Percentiles rank a stretch among this genome's conserved stretches.
phyloP scores from a whole-genome alignment of 352 stramenopile genomes.

The Nothophytophthora sp. region DNA sequence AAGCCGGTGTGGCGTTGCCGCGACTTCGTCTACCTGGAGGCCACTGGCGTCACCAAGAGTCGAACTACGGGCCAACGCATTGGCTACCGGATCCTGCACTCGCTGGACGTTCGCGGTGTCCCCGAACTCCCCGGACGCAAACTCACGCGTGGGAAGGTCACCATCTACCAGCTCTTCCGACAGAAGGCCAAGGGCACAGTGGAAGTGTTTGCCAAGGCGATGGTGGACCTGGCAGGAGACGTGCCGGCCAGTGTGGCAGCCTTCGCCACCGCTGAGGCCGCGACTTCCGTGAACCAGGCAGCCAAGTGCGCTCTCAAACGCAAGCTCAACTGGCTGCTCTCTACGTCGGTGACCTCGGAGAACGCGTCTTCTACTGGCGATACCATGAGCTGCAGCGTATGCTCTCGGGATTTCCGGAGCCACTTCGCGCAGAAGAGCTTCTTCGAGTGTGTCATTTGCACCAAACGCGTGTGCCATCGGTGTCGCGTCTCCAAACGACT shows the following conservation, averaged over 20 bases:
- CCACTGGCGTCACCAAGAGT: constrained; percentile 29
- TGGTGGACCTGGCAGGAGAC: constrained; percentile 22
- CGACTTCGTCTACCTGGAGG: constrained; percentile 51
- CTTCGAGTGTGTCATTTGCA: constrained; percentile 28
- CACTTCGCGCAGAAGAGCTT: constrained; percentile 20
- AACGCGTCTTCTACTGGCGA: constrained; percentile 2
- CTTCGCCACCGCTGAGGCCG: constrained; percentile 17
- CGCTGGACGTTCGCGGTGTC: constrained; percentile 37
- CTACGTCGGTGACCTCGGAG: constrained; percentile 8
- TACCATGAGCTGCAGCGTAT: constrained; percentile 22
- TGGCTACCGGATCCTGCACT: constrained; percentile 53
- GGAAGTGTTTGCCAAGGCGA: constrained; percentile 33
- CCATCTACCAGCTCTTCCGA: constrained; percentile 33
- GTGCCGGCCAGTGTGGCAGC: constrained; percentile 13
- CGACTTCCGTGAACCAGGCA: constrained; percentile 9
- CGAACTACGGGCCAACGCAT: constrained; percentile 24
- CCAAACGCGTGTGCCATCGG: constrained; percentile 22
- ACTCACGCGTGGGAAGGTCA: constrained; percentile 22
- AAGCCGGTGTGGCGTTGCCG: constrained; percentile 32
- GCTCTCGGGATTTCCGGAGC: constrained; percentile 14
- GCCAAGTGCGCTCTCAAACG: constrained; percentile 23
- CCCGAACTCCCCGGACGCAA: constrained; percentile 33
- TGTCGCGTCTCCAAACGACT: constrained; percentile 31
- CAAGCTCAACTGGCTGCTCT: constrained; percentile 35
- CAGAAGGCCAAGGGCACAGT: constrained; percentile 30